These are phyloP conservation scores for bread wheat (Triticum aestivum) DNA, from an alignment of 176 grass and related monocot genomes.

Conservation along the genomic window IWGSC_CS_RefSeq_v2.1 NC_057795.1:212839725-212840224, in stretches of 20 bases:
- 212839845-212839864: conserved; percentile 28
- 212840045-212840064: not conserved
- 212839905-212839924: too few species aligned
- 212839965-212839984: too few species aligned
- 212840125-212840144: not conserved
- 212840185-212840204: not conserved
- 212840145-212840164: not conserved
- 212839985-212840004: not conserved
- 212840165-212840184: not conserved
- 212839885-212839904: too few species aligned
- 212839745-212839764: conserved; percentile 63
- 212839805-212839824: conserved; percentile 28
- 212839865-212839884: conserved; percentile 79
- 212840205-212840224: not conserved
- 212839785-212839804: conserved; percentile 66
- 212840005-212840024: conserved; percentile 43
- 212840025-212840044: conserved; percentile 33
- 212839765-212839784: conserved; percentile 58
- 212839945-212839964: too few species aligned
- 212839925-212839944: too few species aligned
- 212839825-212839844: conserved; percentile 34
- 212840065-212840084: not conserved
- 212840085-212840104: not conserved
- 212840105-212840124: not conserved
- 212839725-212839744: conserved; percentile 66